A percentile compares a stretch with the other conserved stretches of the same genome.
phyloP scores from a whole-genome alignment of 2,329 filamentous ascomycete genomes.

The Colletotrichum lindemuthianum region DNA sequence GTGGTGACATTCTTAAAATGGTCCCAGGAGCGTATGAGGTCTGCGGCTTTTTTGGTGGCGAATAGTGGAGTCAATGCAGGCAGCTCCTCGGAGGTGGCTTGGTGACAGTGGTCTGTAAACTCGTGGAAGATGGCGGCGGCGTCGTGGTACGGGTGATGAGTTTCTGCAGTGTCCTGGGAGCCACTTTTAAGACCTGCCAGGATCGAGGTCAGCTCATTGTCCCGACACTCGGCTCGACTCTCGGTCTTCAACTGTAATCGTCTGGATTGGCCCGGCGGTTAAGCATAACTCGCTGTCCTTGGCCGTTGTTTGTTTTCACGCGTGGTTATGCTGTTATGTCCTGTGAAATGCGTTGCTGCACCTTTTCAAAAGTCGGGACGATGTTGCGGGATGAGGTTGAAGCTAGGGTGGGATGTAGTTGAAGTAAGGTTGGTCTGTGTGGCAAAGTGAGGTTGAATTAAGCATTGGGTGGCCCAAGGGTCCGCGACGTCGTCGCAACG shows the following conservation, averaged over 20 bases:
- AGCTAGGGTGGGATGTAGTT: neutral
- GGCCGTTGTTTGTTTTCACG: neutral
- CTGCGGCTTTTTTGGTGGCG: conserved; percentile 67
- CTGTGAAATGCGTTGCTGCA: neutral
- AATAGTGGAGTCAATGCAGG: conserved; percentile 65
- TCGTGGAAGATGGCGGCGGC: conserved; percentile 70
- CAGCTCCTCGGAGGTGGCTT: conserved; percentile 67
- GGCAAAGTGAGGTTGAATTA: too few relatives aligned
- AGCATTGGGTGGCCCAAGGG: neutral
- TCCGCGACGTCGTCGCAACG: conserved; percentile 17
- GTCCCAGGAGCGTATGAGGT: conserved; percentile 65
- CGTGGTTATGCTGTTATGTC: neutral
- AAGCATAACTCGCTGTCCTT: neutral
- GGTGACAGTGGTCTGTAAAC: conserved; percentile 76
- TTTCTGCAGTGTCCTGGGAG: conserved; percentile 24
- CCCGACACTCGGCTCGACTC: conserved; percentile 58
- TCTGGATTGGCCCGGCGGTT: neutral
- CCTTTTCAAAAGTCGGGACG: neutral
- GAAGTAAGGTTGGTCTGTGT: neutral
- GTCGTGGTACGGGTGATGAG: conserved; percentile 59
- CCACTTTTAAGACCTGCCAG: conserved; percentile 58
- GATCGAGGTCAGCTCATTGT: conserved; percentile 65
- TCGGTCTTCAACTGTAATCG: conserved; percentile 23
- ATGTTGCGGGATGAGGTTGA: neutral
- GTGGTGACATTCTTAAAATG: conserved; percentile 67